These are phyloP conservation scores for Choanephora cucurbitarum DNA, from an alignment of 371 early-diverging fungal genomes.

Conservation along the genomic window DNA sequence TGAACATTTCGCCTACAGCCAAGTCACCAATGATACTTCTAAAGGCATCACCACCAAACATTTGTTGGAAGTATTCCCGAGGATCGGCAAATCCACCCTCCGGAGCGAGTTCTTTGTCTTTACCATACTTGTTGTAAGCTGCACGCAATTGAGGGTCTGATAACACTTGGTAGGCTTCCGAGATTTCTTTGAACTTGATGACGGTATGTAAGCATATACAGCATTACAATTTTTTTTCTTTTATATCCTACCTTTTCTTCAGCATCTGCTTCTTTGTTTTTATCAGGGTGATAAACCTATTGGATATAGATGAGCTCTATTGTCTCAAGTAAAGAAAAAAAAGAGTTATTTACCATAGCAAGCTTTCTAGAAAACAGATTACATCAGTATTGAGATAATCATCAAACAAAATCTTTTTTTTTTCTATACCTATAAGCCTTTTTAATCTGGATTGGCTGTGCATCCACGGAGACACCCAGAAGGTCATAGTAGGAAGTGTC, in stretches of 20 bases:
- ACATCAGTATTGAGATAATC: constrained; percentile 17
- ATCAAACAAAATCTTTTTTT: too few relatives aligned
- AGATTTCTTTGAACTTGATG: constrained; percentile 85
- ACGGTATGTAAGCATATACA: background rate
- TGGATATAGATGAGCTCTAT: constrained; percentile 2
- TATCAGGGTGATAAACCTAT: constrained; percentile 95
- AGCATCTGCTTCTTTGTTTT: constrained; percentile 86
- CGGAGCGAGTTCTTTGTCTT: constrained; percentile 68
- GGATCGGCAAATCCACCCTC: constrained; percentile 86
- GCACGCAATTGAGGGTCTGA: constrained; percentile 88
- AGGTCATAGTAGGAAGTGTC: constrained; percentile 87
- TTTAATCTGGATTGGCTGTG: constrained; percentile 87
- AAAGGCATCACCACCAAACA: constrained; percentile 96
- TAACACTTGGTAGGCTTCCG: constrained; percentile 94
- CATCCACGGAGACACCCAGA: constrained; percentile 77
- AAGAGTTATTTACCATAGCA: constrained; percentile 36
- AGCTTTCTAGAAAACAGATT: constrained; percentile 33
- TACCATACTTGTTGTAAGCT: constrained; percentile 88
- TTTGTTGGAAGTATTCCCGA: constrained; percentile 88
- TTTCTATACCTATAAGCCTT: constrained; percentile 88
- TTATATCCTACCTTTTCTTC: constrained; percentile 74
- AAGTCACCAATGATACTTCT: constrained; percentile 54
- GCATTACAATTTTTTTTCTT: background rate
- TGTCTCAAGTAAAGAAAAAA: constrained; percentile 1
- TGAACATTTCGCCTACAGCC: constrained; percentile 47